These are phyloP conservation scores for Blastobotrys capitulatus DNA, from an alignment of 1,139 yeast genomes.

Conservation along the genomic window DNA sequence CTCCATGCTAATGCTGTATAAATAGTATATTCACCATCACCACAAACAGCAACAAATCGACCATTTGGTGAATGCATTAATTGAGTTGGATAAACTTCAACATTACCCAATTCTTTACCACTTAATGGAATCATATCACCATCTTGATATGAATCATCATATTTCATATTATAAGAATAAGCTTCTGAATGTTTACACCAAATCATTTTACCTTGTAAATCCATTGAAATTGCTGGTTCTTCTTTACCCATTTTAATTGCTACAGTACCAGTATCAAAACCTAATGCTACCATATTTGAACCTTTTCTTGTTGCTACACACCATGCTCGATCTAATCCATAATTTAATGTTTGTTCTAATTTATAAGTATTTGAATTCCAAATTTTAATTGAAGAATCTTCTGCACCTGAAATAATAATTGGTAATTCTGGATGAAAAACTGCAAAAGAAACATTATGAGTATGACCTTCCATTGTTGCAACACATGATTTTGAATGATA, in stretches of 20 bases:
- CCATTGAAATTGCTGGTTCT: slow-evolving; percentile 92
- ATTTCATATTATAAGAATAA: slow-evolving; percentile 72
- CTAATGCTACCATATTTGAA: slow-evolving; percentile 79
- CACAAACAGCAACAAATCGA: slow-evolving; percentile 92
- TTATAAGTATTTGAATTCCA: slow-evolving; percentile 91
- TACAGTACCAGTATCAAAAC: slow-evolving; percentile 91
- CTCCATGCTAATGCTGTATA: slow-evolving; percentile 98
- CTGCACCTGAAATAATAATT: slow-evolving; percentile 75
- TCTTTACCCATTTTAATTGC: slow-evolving; percentile 87
- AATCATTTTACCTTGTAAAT: slow-evolving; percentile 81
- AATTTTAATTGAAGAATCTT: slow-evolving; percentile 85
- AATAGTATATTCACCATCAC: slow-evolving; percentile 96
- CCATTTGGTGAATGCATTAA: slow-evolving; percentile 94
- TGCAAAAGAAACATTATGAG: slow-evolving; percentile 92
- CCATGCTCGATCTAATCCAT: slow-evolving; percentile 96
- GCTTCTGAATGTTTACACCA: slow-evolving; percentile 92
- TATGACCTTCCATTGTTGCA: slow-evolving; percentile 90
- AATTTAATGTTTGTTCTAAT: slow-evolving; percentile 83
- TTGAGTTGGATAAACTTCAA: slow-evolving; percentile 86
- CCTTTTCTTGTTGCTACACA: slow-evolving; percentile 77
- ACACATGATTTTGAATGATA: slow-evolving; percentile 95
- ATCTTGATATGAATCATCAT: slow-evolving; percentile 47
- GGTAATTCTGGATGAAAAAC: slow-evolving; percentile 96
- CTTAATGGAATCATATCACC: slow-evolving; percentile 74
- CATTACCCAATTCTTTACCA: slow-evolving; percentile 84